These are phyloP conservation scores for Ophiocytium majus DNA, from an alignment of 352 stramenopile species.

Conservation along the genomic window DNA sequence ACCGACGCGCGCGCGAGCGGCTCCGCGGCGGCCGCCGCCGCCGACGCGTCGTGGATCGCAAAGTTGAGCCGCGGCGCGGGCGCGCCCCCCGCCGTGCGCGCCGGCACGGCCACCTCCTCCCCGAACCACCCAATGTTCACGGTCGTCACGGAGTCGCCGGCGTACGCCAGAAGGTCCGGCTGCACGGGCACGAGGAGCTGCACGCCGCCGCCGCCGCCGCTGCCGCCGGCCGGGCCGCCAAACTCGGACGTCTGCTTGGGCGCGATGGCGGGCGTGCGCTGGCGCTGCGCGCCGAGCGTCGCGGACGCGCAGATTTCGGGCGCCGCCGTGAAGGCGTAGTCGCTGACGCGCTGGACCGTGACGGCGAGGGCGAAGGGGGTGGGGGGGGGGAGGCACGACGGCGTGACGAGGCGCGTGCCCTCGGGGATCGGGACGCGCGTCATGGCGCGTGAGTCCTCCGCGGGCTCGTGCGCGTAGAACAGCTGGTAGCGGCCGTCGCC, in stretches of 20 bases:
- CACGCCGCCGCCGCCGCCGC: too few species aligned
- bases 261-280: background rate
- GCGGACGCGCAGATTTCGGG: conserved; percentile 16
- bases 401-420: conserved; percentile 34
- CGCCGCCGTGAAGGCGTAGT: conserved; percentile 30
- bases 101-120: conserved; percentile 34
- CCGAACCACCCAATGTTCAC: conserved; percentile 49
- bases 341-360: conserved; percentile 31
- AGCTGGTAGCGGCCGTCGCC: conserved; percentile 26
- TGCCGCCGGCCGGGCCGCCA: too few species aligned
- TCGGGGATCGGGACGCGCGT: conserved; percentile 28
- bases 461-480: conserved; percentile 34
- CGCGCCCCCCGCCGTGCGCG: background rate
- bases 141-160: conserved; percentile 29
- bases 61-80: background rate
- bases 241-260: background rate
- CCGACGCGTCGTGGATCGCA: background rate
- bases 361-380: conserved; percentile 42
- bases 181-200: conserved; percentile 4
- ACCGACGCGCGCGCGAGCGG: conserved; percentile 27
- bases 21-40: background rate
- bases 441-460: conserved; percentile 27
- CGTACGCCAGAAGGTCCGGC: conserved; percentile 17
- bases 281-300: conserved; percentile 23
- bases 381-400: conserved; percentile 8